phyloP scores from a whole-genome alignment of 441 rosid species.

The Erodium trifolium region DNA sequence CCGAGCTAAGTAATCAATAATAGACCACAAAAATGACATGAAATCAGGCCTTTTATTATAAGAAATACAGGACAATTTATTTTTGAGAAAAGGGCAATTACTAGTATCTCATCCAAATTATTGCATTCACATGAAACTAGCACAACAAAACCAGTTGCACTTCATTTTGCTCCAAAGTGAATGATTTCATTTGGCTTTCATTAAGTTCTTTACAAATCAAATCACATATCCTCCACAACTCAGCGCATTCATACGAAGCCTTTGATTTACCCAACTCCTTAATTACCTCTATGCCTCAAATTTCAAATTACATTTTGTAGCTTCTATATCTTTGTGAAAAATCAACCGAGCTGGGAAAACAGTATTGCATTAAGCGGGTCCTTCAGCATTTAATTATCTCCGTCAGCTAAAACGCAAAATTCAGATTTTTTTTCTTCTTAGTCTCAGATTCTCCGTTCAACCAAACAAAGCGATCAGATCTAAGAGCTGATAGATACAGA shows the following conservation, averaged over 20 bases:
- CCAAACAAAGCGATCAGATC: conserved; percentile 5
- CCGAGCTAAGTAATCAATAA: background rate
- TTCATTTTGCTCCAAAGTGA: background rate
- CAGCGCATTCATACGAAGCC: background rate
- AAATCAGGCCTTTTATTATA: background rate
- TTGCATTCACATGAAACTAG: conserved; percentile 1
- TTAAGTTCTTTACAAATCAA: background rate
- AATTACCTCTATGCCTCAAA: background rate
- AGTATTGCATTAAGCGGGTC: background rate
- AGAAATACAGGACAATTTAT: background rate
- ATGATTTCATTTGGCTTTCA: background rate
- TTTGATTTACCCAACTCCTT: background rate
- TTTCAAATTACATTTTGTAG: background rate
- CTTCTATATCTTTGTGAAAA: background rate
- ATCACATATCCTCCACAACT: background rate
- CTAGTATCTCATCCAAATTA: background rate
- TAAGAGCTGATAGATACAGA: background rate
- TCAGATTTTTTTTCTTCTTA: background rate
- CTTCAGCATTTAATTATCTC: background rate
- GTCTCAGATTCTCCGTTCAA: background rate
- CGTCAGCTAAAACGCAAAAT: background rate
- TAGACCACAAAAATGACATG: background rate
- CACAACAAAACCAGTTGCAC: background rate
- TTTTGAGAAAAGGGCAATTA: background rate
- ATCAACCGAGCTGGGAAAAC: background rate